phyloP scores from a whole-genome alignment of 352 stramenopile species.

The Pythium scleroteichum region DNA sequence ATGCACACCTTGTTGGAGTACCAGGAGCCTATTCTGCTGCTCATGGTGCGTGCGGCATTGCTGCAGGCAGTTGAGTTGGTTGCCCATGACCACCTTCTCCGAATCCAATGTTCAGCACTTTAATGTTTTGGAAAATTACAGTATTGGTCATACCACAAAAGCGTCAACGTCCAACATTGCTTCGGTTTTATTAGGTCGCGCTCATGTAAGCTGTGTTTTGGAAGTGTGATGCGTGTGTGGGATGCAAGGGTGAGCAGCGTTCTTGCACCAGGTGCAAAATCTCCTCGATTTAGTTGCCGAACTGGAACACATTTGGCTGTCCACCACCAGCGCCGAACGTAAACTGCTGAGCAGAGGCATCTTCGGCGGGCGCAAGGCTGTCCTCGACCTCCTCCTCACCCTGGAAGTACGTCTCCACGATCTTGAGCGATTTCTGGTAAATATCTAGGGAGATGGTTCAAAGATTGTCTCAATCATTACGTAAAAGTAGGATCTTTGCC shows the following conservation, averaged over 20 bases:
- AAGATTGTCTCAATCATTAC: conserved; percentile 36
- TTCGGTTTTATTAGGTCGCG: background rate
- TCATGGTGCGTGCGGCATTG: conserved; percentile 73
- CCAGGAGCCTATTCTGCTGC: conserved; percentile 56
- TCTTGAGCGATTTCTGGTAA: conserved; percentile 95
- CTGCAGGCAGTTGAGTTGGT: conserved; percentile 78
- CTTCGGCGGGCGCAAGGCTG: conserved; percentile 67
- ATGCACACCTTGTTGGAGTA: conserved; percentile 69
- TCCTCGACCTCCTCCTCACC: conserved; percentile 97
- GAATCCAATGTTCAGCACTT: background rate
- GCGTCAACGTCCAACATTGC: background rate
- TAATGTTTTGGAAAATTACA: conserved; percentile 2
- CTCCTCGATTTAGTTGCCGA: conserved; percentile 56
- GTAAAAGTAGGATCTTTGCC: background rate
- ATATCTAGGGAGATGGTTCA: conserved; percentile 52
- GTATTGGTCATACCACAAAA: background rate
- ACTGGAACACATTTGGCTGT: conserved; percentile 84
- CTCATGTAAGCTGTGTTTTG: background rate
- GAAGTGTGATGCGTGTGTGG: background rate
- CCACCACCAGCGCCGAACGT: conserved; percentile 64
- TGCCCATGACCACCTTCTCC: conserved; percentile 47
- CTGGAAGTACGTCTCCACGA: conserved; percentile 98
- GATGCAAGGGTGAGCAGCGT: background rate
- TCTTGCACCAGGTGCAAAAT: background rate
- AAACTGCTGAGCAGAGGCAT: conserved; percentile 78